Evolutionary conservation across 2,329 filamentous ascomycete genomes (phyloP), one percentile per base, ranked within the genome.

Genomic region (Chaetomium strumarium): DNA sequence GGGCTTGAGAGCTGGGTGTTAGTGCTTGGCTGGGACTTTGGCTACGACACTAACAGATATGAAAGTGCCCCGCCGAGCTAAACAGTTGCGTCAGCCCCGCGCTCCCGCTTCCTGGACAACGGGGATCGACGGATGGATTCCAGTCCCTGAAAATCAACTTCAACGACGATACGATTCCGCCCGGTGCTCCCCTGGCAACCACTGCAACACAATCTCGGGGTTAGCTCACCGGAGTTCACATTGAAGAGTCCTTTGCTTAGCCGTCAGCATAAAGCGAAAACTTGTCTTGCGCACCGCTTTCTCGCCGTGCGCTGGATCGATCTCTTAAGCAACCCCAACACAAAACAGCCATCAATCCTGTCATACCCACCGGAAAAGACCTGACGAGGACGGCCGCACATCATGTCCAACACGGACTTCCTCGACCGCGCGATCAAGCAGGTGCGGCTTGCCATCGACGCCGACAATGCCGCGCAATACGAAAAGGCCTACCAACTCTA

Each of bases 361-460:
- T 39, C 33, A 50, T 37, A 36, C 46, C 17, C 33, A 19, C 13
- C 46, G n/a, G n/a, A 24, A 33, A 16, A 33, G 31, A 48, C 19
- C 46, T 20, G 17, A 49, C 20, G 43, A 20, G 38, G 37, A 33
- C 51, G 29, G 12, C 41, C 37, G 11, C 50, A 66, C 72, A 76
- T 66, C 64, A 96, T 96, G 91, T 95, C 90, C 63, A 90, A 91
- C 69, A 95, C 90, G 70, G 93, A 99, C 75, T 99, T 97, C 70
- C 84, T 96, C 66, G 91, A 91, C 66, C 90, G 92, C 64, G 93
- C 93, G 65, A 97, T 97, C 76, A 90, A 95, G 67, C 86, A 88
- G 71, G 92, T 99, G 66, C 95, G 96, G 73, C 95, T 95, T 72
- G 93, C 93, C 62, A 97, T 99, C 75, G 91, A 96, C 69, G 85